Evolutionary conservation across 106 monocot genomes (phyloP).

Genomic region (Dendrobium huoshanense): DNA sequence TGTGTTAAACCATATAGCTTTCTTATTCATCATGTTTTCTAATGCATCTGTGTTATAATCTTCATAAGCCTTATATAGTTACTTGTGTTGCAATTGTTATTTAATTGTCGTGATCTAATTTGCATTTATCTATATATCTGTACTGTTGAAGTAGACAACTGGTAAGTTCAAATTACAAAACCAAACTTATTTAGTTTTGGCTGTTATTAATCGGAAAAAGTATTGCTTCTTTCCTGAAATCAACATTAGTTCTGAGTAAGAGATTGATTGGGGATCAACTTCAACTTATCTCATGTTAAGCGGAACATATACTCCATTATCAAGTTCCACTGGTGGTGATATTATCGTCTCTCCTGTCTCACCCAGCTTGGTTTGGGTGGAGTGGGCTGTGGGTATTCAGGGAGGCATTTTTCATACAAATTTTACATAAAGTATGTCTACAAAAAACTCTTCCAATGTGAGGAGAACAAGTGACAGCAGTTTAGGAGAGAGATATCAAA

Average conservation of each 20-base stretch:
- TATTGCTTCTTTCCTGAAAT: neutral
- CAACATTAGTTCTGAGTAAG: neutral
- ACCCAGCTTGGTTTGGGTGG: neutral
- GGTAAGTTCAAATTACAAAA: neutral
- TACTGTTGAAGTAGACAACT: neutral
- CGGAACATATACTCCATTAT: neutral
- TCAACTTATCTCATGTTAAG: neutral
- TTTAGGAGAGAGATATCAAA: neutral
- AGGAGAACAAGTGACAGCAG: neutral
- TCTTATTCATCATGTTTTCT: neutral
- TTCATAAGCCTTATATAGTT: neutral
- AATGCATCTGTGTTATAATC: constrained; percentile 1
- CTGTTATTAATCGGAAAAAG: neutral
- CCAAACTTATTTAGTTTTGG: neutral
- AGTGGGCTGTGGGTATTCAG: neutral
- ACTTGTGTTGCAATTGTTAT: neutral
- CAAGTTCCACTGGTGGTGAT: neutral
- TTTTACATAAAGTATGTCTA: neutral
- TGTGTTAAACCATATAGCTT: neutral
- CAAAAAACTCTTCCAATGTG: neutral
- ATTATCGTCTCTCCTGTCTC: neutral
- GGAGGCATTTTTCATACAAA: neutral
- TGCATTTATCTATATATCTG: neutral
- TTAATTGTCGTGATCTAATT: neutral
- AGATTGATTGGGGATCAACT: neutral